phyloP scores from a whole-genome alignment of 2,329 filamentous ascomycete species.

The Fusarium tuaranense region DNA sequence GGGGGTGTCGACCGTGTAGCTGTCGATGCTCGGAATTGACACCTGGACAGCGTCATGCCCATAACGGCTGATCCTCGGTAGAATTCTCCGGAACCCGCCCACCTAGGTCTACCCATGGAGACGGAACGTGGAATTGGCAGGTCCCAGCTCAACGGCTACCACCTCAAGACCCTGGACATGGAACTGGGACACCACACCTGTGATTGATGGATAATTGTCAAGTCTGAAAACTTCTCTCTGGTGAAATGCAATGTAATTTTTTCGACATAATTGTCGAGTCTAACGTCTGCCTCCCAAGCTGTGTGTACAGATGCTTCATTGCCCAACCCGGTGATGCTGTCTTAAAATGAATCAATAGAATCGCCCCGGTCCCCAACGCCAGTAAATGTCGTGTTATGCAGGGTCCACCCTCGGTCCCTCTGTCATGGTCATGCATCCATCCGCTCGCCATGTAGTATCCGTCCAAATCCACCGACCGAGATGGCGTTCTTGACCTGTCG shows the following conservation, averaged over 20 bases:
- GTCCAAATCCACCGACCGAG: constrained; percentile 1
- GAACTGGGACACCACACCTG: neutral
- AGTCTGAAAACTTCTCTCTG: neutral
- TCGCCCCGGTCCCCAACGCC: constrained; percentile 38
- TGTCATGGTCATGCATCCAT: constrained; percentile 18
- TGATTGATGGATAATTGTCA: neutral
- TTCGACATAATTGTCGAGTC: constrained; percentile 12
- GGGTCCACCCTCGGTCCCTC: constrained; percentile 23
- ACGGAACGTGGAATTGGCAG: neutral
- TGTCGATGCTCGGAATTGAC: constrained; percentile 33
- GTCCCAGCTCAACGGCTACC: neutral
- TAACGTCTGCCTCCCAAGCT: constrained; percentile 23
- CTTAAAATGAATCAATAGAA: constrained; percentile 22
- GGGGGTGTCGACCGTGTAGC: constrained; percentile 10
- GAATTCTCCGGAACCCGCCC: constrained; percentile 4
- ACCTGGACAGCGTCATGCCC: constrained; percentile 27
- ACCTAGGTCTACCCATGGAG: neutral
- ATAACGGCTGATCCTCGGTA: constrained; percentile 37
- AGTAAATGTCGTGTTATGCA: constrained; percentile 40
- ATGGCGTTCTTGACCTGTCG: neutral
- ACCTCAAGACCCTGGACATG: neutral
- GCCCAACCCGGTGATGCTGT: constrained; percentile 35
- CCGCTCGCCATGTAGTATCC: constrained; percentile 13
- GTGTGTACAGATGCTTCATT: constrained; percentile 36
- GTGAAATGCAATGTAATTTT: neutral